phyloP scores from a whole-genome alignment of 768 basidiomycete species.

The Tubosaeta sp. region DNA sequence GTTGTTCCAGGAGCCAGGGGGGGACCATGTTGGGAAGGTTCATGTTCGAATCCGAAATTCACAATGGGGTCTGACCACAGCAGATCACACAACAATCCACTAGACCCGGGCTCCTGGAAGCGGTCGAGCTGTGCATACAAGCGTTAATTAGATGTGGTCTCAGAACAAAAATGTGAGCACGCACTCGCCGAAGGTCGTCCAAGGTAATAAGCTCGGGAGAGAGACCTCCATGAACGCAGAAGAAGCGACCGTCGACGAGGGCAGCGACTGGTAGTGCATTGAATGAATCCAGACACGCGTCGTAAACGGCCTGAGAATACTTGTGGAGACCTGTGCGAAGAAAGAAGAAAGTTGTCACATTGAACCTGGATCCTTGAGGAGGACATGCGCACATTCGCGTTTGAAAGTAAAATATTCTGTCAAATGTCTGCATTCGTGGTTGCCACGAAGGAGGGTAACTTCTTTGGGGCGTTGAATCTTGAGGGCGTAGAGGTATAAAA shows the following conservation, averaged over 20 bases:
- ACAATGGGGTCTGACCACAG: slow-evolving; percentile 94
- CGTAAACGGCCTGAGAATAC: slow-evolving; percentile 58
- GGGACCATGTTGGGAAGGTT: slow-evolving; percentile 46
- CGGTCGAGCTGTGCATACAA: slow-evolving; percentile 67
- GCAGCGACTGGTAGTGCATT: slow-evolving; percentile 87
- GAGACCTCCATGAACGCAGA: slow-evolving; percentile 96
- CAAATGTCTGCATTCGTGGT: slow-evolving; percentile 95
- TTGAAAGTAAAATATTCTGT: slow-evolving; percentile 99
- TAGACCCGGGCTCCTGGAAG: slow-evolving; percentile 89
- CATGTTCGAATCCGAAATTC: slow-evolving; percentile 81
- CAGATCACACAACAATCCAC: slow-evolving; percentile 89
- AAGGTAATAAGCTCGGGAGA: slow-evolving; percentile 81
- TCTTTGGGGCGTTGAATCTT: slow-evolving; percentile 88
- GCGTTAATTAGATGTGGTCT: slow-evolving; percentile 8
- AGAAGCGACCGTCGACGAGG: slow-evolving; percentile 90
- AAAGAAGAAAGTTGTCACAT: slow-evolving; percentile 6
- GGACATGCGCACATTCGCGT: slow-evolving; percentile 72
- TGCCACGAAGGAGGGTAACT: slow-evolving; percentile 83
- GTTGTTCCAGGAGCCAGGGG: slow-evolving; percentile 53
- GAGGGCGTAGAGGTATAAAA: slow-evolving; percentile 88
- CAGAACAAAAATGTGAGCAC: slow-evolving; percentile 19
- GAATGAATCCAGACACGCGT: slow-evolving; percentile 89
- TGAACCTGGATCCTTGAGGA: slow-evolving; percentile 4
- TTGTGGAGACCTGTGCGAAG: slow-evolving; percentile 24
- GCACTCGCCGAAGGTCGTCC: slow-evolving; percentile 64